Base-by-base conservation (phyloP, 1,139 yeast genomes). In the Kodamaea sp. region DNA sequence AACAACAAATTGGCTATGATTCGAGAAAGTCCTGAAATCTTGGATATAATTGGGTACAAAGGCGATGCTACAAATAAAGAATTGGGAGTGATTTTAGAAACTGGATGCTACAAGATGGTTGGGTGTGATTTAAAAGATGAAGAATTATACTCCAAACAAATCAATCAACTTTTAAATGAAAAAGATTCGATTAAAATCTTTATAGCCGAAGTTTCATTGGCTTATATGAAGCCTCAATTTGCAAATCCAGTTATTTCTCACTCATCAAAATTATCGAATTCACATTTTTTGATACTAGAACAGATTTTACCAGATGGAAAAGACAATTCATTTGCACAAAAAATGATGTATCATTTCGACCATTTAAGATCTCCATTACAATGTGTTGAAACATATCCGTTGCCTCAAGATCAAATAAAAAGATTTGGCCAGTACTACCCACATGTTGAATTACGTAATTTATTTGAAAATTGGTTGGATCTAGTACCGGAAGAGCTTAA, bases 161-260 rank as follows among this genome's bases (percentile, higher is more conserved):
- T 82, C 34, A 36, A 43, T 7, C 43, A 53, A 2, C 41, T 54
- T 1, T 45, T 71, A 10, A 53, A 58, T 3, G 44, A 48, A 9
- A 48, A 49, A 1, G 34, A 40, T 1, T 55, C 73, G 2, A 57
- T 75, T 5, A 76, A 75, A 37, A 69, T 84, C 8, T 86, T 84
- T 50, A 72, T 87, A 31, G 94, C 95, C 0, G 95, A 86, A 55
- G 95, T 86, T 2, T 84, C 95, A 0, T 62, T 86, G 40, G 90
- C 94, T 0, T 86, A 86, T 55, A 86, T 86, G 94, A 70, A 74
- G 31, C 81, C 83, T 5, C 67, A 70, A 27, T 71, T 71, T 42
- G 88, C 95, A n/a, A 82, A 86, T 53, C 70, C 72, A 4, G 73
- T 86, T 15, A 79, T 86, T 35, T 57, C 64, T 29, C 64, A 72